Evolutionary conservation across 108 stramenopile species (phyloP).

Genomic region (Cylindrotheca fusiformis): DNA sequence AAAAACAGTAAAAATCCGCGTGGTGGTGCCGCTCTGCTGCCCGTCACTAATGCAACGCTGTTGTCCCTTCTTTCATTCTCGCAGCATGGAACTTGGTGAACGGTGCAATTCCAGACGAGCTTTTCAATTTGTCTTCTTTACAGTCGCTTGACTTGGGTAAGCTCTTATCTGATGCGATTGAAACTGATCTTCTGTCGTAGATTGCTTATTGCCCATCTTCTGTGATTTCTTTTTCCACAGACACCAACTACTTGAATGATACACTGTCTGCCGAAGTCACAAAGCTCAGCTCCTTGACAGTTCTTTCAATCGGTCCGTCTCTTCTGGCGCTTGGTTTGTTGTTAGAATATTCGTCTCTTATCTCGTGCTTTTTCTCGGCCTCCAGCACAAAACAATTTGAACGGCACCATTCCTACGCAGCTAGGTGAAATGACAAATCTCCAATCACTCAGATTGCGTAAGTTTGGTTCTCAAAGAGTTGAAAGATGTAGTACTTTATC

Average conservation of each 20-base stretch:
- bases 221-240: not conserved
- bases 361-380: not conserved
- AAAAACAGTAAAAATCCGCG: not conserved
- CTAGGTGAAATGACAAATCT: constrained; percentile 22
- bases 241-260: not conserved
- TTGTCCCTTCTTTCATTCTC: not conserved
- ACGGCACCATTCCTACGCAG: constrained; percentile 26
- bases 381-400: constrained; percentile 12
- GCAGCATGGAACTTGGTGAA: constrained; percentile 7
- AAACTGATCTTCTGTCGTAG: too few relatives aligned
- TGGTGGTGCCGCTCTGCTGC: not conserved
- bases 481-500: not conserved
- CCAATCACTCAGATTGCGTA: not conserved
- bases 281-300: not conserved
- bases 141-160: constrained; percentile 1
- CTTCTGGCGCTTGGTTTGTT: too few relatives aligned
- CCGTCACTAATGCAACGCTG: constrained; percentile 1
- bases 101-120: not conserved
- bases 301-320: not conserved
- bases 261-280: not conserved
- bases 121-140: constrained; percentile 1
- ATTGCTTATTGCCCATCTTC: too few relatives aligned
- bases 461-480: too few relatives aligned
- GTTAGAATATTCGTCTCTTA: too few relatives aligned
- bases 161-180: too few relatives aligned